These are phyloP conservation scores for Candida patagonica DNA, from an alignment of 805 yeast genomes.

Conservation along the genomic window DNA sequence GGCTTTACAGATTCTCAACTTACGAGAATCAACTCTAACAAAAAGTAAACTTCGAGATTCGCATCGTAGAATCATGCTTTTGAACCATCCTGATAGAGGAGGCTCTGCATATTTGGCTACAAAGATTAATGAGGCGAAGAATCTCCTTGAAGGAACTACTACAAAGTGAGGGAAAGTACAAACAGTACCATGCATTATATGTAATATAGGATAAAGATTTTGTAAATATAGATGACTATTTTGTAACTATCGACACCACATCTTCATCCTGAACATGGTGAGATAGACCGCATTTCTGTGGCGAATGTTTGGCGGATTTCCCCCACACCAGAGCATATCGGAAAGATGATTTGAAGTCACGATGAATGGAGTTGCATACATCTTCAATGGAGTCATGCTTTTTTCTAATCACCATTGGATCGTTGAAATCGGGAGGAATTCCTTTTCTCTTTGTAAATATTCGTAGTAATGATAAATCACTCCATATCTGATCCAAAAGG, in stretches of 20 bases:
- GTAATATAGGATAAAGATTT: not conserved
- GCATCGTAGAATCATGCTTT: conserved; percentile 68
- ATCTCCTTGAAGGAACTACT: conserved; percentile 59
- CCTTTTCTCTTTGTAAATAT: conserved; percentile 84
- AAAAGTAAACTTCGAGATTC: conserved; percentile 46
- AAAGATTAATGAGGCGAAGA: conserved; percentile 82
- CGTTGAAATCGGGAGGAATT: conserved; percentile 65
- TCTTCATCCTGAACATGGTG: conserved; percentile 88
- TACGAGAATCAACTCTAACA: conserved; percentile 35
- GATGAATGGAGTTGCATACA: conserved; percentile 85
- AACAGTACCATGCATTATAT: not conserved
- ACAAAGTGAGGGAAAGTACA: conserved; percentile 10
- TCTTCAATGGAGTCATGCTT: conserved; percentile 67
- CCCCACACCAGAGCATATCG: conserved; percentile 98
- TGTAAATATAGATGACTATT: conserved; percentile 32
- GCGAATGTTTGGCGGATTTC: conserved; percentile 85
- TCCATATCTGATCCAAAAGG: conserved; percentile 89
- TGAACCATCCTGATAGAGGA: conserved; percentile 84
- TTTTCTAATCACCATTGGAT: conserved; percentile 84
- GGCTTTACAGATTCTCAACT: conserved; percentile 74
- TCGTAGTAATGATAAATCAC: conserved; percentile 67
- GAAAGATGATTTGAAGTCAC: conserved; percentile 86
- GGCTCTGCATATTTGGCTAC: conserved; percentile 76
- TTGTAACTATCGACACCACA: conserved; percentile 84
- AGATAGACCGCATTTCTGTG: conserved; percentile 88